Percentiles rank a stretch among this genome's conserved stretches.
phyloP scores from a whole-genome alignment of 441 rosid genomes.

The Populus tomentosa region DNA sequence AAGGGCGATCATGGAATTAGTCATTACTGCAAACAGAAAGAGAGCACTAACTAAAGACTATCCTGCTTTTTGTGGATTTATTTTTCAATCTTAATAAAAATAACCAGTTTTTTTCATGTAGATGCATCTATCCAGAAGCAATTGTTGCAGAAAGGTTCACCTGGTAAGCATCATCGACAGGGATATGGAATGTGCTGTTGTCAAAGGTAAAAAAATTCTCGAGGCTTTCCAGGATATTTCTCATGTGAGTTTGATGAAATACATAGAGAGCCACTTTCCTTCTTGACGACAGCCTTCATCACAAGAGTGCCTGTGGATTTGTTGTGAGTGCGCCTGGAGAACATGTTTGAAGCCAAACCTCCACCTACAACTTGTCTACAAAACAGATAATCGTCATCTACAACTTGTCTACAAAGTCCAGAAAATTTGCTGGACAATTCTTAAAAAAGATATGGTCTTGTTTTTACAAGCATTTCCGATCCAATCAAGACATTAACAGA shows the following conservation, averaged over 20 bases:
- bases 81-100: too few species aligned
- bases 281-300: constrained; percentile 80
- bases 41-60: too few species aligned
- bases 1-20: too few species aligned
- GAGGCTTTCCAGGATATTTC: constrained; percentile 69
- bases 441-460: too few species aligned
- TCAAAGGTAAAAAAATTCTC: constrained; percentile 50
- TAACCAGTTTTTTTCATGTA: too few species aligned
- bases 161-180: constrained; percentile 86
- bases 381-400: too few species aligned
- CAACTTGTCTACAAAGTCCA: too few species aligned
- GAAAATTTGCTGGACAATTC: too few species aligned
- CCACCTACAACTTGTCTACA: constrained; percentile 41
- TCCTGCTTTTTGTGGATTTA: too few species aligned
- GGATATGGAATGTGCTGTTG: constrained; percentile 76
- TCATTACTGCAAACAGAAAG: too few species aligned
- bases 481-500: too few species aligned
- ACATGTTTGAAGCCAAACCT: constrained; percentile 92
- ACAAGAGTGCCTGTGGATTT: constrained; percentile 85
- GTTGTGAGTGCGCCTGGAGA: constrained; percentile 78
- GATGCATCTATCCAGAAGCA: background rate
- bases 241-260: constrained; percentile 59
- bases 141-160: constrained; percentile 26
- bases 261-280: constrained; percentile 74
- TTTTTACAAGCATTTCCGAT: too few species aligned